Conservation (phyloP, 1,284 basidiomycete species). For the Sanghuangporus sanghuang region DNA sequence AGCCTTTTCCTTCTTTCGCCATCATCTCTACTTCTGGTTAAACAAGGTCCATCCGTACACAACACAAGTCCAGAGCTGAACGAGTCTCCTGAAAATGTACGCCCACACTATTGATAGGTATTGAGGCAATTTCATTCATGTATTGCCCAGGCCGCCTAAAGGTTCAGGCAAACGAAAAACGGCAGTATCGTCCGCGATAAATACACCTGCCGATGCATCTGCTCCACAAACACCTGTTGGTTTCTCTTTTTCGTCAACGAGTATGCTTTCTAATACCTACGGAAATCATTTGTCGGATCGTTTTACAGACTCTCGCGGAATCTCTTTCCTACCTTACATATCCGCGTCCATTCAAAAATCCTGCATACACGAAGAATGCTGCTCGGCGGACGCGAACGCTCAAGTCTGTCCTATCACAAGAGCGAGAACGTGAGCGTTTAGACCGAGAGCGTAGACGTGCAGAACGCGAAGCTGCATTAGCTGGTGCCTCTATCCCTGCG, state of each 20-base stretch:
- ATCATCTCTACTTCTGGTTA: neutral
- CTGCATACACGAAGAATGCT: constrained; percentile 58
- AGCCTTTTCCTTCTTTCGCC: neutral
- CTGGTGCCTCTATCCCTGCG: constrained; percentile 11
- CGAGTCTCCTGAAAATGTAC: neutral
- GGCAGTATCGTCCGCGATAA: neutral
- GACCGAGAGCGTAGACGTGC: constrained; percentile 55
- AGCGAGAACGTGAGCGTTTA: constrained; percentile 63
- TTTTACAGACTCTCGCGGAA: constrained; percentile 53
- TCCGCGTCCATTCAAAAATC: constrained; percentile 73
- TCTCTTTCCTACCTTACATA: constrained; percentile 64
- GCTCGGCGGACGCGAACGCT: constrained; percentile 70
- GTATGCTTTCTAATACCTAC: neutral
- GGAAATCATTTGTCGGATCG: neutral
- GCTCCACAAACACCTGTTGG: constrained; percentile 27
- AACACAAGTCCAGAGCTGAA: neutral
- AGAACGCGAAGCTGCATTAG: constrained; percentile 35
- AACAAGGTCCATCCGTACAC: neutral
- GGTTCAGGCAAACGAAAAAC: constrained; percentile 27
- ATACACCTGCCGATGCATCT: constrained; percentile 14
- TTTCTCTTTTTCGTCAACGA: neutral
- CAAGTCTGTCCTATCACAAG: constrained; percentile 68
- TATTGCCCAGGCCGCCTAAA: constrained; percentile 30
- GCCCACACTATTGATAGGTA: neutral
- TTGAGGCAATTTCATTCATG: neutral